Percentiles rank a stretch among this genome's conserved stretches.
Conservation (phyloP, 1,284 basidiomycete species). For the Ceratobasidium sp. region DNA sequence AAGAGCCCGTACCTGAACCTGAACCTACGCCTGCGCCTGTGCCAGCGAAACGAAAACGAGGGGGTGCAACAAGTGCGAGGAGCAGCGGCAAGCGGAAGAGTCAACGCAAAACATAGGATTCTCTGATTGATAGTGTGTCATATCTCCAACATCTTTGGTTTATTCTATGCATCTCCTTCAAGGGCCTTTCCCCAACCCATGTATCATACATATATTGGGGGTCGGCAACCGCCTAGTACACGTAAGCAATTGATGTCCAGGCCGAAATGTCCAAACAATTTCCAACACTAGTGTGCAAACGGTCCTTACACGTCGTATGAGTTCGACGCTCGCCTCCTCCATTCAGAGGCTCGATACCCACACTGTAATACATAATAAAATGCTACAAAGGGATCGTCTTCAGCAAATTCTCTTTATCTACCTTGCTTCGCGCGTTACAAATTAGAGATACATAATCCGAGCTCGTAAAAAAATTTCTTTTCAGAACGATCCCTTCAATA, state of each 20-base stretch:
- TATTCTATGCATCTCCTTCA: constrained; percentile 3
- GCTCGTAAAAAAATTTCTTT: neutral
- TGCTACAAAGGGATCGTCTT: neutral
- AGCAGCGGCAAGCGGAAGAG: constrained; percentile 11
- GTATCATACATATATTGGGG: neutral
- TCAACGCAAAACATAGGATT: constrained; percentile 14
- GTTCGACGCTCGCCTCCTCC: too few relatives aligned
- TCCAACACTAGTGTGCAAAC: too few relatives aligned
- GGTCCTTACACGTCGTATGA: too few relatives aligned
- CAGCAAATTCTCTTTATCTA: neutral
- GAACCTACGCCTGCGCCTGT: too few relatives aligned
- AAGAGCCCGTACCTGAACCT: constrained; percentile 7
- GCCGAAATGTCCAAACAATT: too few relatives aligned
- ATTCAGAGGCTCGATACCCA: too few relatives aligned
- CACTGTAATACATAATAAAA: neutral
- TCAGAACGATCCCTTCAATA: neutral
- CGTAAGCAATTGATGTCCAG: too few relatives aligned
- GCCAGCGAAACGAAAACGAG: constrained; percentile 31
- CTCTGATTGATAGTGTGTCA: neutral
- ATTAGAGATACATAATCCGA: neutral
- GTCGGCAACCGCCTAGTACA: too few relatives aligned
- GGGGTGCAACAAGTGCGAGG: constrained; percentile 4
- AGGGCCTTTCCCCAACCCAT: neutral
- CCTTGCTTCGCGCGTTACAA: neutral
- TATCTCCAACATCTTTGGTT: neutral